Conservation (phyloP, 1,284 basidiomycete genomes). For the Leccinum olivaceoglutinosum region DNA sequence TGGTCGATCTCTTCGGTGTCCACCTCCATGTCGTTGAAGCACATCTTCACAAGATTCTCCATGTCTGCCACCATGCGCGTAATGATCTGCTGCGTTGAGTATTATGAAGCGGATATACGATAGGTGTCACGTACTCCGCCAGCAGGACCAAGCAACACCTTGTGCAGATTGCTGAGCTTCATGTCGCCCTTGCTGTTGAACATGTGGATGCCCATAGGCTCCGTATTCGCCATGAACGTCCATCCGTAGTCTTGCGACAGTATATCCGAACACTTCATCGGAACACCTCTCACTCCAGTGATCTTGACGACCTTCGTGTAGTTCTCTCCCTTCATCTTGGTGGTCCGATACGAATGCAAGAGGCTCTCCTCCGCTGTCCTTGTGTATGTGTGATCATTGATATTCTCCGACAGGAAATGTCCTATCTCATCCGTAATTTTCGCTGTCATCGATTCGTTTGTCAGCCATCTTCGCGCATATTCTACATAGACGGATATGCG, state of each 20-base stretch:
- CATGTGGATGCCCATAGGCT: conserved; percentile 1
- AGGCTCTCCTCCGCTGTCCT: too few relatives aligned
- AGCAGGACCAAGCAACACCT: neutral
- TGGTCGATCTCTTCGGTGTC: too few relatives aligned
- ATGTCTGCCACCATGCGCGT: neutral
- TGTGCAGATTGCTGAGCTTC: neutral
- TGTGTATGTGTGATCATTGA: too few relatives aligned
- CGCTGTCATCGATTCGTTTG: too few relatives aligned
- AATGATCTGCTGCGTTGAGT: neutral
- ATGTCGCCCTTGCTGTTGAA: neutral
- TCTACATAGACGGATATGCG: too few relatives aligned
- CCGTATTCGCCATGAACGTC: neutral
- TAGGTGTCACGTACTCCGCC: neutral
- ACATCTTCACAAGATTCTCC: neutral
- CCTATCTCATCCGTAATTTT: too few relatives aligned
- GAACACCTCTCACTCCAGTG: neutral
- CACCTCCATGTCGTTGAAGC: too few relatives aligned
- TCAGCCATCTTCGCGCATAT: too few relatives aligned
- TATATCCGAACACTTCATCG: neutral
- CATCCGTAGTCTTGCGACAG: neutral
- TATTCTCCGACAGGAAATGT: too few relatives aligned
- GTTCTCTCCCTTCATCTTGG: too few relatives aligned
- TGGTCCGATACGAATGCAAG: too few relatives aligned
- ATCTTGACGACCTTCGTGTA: neutral
- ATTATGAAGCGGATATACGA: neutral